Base-by-base conservation (phyloP, 192 early-diverging fungal genomes). In the Geranomyces variabilis region DNA sequence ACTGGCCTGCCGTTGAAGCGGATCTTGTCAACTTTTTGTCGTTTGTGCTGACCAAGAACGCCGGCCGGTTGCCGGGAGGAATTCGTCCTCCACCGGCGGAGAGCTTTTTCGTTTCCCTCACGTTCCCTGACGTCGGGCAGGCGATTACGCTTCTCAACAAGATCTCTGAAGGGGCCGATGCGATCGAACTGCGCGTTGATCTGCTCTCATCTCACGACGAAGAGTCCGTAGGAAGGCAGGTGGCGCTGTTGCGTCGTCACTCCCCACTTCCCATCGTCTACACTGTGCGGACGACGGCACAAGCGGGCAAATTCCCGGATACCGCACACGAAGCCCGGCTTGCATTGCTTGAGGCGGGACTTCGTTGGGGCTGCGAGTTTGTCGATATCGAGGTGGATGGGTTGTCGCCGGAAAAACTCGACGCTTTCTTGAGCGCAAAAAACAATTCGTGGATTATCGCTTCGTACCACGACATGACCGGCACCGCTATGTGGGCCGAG, bases 181-280 rank as follows among this genome's bases (percentile, higher is more conserved):
- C 92, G 6, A 83, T 99, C 36, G 97, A 99, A 81, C 80, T 99
- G 49, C 92, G 97, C 33, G 94, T 92, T 3, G 97, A 99, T 74
- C 77, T 99, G 47, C 77, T 99, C 29, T 75, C 82, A 41, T 68
- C 75, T 1, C 68, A 78, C 19, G 85, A 84, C 24, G 79, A 73
- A 9, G 90, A 91, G 15, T 93, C 87, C 69, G 85, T 96, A 67
- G 88, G 86, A 15, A 73, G 85, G 21, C 95, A 99, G 81, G 80
- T 99, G 13, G 84, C 90, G 17, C 65, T 92, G 33, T 82, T 98
- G 7, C 86, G 93, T 10, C 83, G 88, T 29, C 75, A 83, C 36
- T 85, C 92, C 14, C 36, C 70, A 21, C 79, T 97, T 66, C 96
- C 97, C 17, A 88, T 99, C 9, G 88, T 99, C 19, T 99, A 89